Evolutionary conservation across 768 basidiomycete species (phyloP).

Genomic region (Suillus occidentalis): DNA sequence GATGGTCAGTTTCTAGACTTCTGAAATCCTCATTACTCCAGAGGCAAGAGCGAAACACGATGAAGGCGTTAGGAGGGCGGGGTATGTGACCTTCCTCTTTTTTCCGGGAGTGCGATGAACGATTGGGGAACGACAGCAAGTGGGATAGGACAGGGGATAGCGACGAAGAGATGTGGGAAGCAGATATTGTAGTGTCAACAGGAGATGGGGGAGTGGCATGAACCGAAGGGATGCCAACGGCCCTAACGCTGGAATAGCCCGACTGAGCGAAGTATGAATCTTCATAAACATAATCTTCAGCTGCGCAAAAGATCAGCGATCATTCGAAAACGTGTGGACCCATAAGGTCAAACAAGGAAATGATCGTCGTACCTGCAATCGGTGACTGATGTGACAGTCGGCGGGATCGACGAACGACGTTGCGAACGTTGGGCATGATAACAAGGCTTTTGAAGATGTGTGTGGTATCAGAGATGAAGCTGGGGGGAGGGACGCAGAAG

Average conservation of each 20-base stretch:
- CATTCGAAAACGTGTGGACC: slow-evolving; percentile 32
- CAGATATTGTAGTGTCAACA: slow-evolving; percentile 13
- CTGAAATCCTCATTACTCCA: slow-evolving; percentile 52
- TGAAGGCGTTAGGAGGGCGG: slow-evolving; percentile 85
- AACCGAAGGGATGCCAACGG: slow-evolving; percentile 8
- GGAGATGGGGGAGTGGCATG: slow-evolving; percentile 19
- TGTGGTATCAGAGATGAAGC: slow-evolving; percentile 9
- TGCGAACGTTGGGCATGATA: slow-evolving; percentile 34
- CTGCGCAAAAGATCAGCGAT: slow-evolving; percentile 36
- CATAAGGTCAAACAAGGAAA: slow-evolving; percentile 18
- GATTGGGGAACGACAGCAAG: slow-evolving; percentile 28
- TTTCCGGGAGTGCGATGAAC: slow-evolving; percentile 43
- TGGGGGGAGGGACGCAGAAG: slow-evolving; percentile 6
- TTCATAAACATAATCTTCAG: slow-evolving; percentile 29
- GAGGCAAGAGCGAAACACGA: slow-evolving; percentile 73
- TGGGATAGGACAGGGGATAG: slow-evolving; percentile 19
- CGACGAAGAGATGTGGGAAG: slow-evolving; percentile 17
- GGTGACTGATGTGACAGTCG: slow-evolving; percentile 43
- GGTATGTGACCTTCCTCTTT: slow-evolving; percentile 55
- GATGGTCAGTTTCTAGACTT: slow-evolving; percentile 64
- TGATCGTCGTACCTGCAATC: slow-evolving; percentile 31
- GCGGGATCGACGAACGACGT: slow-evolving; percentile 41
- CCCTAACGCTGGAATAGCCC: slow-evolving; percentile 21
- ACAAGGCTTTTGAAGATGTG: slow-evolving; percentile 3
- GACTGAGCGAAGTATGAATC: slow-evolving; percentile 21